Base-by-base conservation (phyloP, 179 eudicot genomes). In the Vitellaria paradoxa region DNA sequence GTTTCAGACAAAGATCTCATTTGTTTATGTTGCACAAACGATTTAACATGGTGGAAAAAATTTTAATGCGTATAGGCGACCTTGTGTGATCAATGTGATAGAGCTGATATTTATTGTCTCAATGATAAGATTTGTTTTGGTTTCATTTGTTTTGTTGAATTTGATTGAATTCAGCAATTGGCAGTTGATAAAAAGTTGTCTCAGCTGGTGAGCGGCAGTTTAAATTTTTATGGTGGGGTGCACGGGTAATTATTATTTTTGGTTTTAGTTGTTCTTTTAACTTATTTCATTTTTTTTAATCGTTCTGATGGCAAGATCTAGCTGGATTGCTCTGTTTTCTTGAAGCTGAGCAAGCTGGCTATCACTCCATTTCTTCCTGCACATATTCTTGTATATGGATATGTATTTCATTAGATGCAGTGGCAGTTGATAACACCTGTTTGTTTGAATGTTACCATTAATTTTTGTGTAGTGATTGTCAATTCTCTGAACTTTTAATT, bases 111-210 rank as follows among this genome's bases (percentile, higher is more conserved):
- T 21, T 15, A 12, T 30, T 49, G 26, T 65, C 14, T 75, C 47
- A 17, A 30, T 65, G 12, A 17, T 12, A n/a, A 76, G 72, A 65
- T 65, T 50, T 65, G 15, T 71, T 24, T 50, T 20, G 45, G 21
- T 7, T 65, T 21, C 50, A 15, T 47, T 17, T 59, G 75, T 57
- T 77, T 37, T 61, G 46, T 53, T 73, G 55, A 73, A 73, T 45
- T 20, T 61, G 24, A 56, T 37, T 30, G 65, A 18, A 73, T 59
- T 20, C 65, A 7, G 66, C 47, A 17, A 56, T 70, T 23, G 7
- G 75, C 56, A 21, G 15, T 52, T 52, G 13, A 21, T 63, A 24
- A 18, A 15, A 15, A 59, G n/a, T 14, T 57, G 6, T 57, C 6
- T 57, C 37, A 30, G 2, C 37, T 2, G 37, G 37, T 30, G 37